Evolutionary conservation across 768 basidiomycete genomes (phyloP).

Genomic region (Pulveroboletus sp.): DNA sequence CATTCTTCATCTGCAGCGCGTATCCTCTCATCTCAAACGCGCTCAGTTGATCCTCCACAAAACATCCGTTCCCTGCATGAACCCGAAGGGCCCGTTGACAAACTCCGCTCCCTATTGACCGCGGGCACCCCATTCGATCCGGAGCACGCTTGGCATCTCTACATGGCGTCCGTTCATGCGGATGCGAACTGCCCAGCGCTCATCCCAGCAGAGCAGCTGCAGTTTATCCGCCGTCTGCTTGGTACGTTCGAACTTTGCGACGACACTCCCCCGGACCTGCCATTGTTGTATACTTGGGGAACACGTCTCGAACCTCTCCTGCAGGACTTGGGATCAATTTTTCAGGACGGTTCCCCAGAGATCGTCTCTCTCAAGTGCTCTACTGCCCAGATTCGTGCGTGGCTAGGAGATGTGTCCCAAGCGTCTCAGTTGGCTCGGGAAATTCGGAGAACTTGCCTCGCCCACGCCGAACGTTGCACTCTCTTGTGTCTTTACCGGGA

Average conservation of each 20-base stretch:
- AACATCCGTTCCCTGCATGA: constrained; percentile 1
- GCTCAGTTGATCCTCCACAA: constrained; percentile 5
- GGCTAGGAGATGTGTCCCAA: constrained; percentile 34
- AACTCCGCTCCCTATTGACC: constrained; percentile 20
- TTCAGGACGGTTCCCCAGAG: constrained; percentile 16
- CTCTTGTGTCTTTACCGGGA: constrained; percentile 34
- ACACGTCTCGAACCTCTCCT: constrained; percentile 34
- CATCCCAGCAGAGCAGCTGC: constrained; percentile 23
- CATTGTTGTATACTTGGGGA: constrained; percentile 33
- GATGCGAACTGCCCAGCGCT: constrained; percentile 9
- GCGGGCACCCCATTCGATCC: constrained; percentile 26
- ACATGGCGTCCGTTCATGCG: constrained; percentile 16
- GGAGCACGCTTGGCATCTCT: constrained; percentile 39
- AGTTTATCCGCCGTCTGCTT: constrained; percentile 25
- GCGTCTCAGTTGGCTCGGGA: constrained; percentile 29
- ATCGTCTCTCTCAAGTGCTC: constrained; percentile 26
- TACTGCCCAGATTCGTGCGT: constrained; percentile 31
- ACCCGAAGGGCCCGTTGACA: constrained; percentile 3
- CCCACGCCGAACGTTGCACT: constrained; percentile 17
- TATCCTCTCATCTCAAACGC: constrained; percentile 11
- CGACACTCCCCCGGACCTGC: constrained; percentile 14
- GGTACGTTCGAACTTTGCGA: constrained; percentile 10
- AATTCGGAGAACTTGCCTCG: constrained; percentile 19
- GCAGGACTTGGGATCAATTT: constrained; percentile 21
- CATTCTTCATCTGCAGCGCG: constrained; percentile 22